Conservation (phyloP, 345 rosid species). For the Salix viminalis region DNA sequence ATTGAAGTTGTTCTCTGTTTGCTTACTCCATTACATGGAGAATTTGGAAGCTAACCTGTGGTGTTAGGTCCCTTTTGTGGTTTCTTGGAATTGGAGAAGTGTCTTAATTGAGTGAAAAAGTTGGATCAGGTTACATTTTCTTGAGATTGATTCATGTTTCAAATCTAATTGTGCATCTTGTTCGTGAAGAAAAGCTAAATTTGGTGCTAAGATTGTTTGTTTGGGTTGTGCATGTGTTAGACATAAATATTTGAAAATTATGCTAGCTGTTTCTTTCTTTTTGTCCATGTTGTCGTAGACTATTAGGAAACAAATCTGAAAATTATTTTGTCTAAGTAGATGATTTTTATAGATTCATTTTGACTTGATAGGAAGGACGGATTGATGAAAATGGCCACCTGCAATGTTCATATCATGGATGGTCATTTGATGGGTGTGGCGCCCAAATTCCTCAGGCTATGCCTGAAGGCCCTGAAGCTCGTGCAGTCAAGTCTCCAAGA, state of each 20-base stretch:
- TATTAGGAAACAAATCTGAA: too few relatives aligned
- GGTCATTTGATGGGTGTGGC: constrained; percentile 91
- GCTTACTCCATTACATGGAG: not conserved
- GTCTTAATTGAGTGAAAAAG: not conserved
- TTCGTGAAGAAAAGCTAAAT: not conserved
- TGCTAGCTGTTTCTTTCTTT: constrained; percentile 1
- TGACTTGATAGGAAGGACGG: constrained; percentile 69
- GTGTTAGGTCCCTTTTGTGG: not conserved
- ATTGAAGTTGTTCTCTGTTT: not conserved
- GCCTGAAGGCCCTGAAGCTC: constrained; percentile 90
- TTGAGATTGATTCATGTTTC: not conserved
- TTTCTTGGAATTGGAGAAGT: not conserved
- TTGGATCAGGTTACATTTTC: not conserved
- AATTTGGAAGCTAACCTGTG: not conserved
- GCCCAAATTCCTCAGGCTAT: constrained; percentile 84
- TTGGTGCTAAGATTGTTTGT: not conserved
- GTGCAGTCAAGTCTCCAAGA: constrained; percentile 71
- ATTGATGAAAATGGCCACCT: constrained; percentile 92
- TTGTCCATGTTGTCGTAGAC: too few relatives aligned
- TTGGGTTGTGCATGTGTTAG: not conserved
- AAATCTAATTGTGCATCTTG: not conserved
- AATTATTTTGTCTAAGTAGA: not conserved
- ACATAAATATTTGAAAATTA: not conserved
- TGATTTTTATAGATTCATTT: constrained; percentile 5
- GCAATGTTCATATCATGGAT: constrained; percentile 97